Percentiles rank a stretch among this genome's conserved stretches.
These are phyloP conservation scores for Fagus sylvatica DNA, from an alignment of 306 rosid species.

Conservation along the genomic window DNA sequence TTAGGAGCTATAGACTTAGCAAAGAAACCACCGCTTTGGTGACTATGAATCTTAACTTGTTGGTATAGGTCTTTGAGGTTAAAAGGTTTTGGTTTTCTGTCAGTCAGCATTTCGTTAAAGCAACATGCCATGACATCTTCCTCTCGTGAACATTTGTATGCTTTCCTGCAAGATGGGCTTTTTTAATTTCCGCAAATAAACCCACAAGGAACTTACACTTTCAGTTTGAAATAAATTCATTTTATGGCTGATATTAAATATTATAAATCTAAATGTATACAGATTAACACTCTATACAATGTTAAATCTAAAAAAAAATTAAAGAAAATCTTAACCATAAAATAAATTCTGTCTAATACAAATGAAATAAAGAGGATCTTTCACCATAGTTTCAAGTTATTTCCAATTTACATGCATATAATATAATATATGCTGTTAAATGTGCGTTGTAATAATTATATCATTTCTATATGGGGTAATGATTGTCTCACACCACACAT, in stretches of 20 bases:
- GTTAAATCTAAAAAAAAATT: too few species aligned
- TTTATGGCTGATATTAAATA: too few species aligned
- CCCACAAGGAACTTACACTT: background rate
- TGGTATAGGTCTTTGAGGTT: slow-evolving; percentile 68
- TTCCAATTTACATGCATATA: background rate
- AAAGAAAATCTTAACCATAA: too few species aligned
- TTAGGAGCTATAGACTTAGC: slow-evolving; percentile 70
- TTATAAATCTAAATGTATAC: too few species aligned
- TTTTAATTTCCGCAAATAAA: background rate
- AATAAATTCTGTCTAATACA: too few species aligned
- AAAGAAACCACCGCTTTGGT: slow-evolving; percentile 69
- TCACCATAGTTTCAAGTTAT: too few species aligned
- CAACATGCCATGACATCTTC: slow-evolving; percentile 68
- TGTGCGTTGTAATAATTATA: background rate
- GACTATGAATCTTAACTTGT: slow-evolving; percentile 61
- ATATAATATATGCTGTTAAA: background rate
- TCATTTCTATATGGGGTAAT: too few species aligned
- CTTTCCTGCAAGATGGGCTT: slow-evolving; percentile 59
- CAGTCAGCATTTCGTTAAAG: slow-evolving; percentile 54
- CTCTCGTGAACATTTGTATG: slow-evolving; percentile 64
- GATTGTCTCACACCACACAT: too few species aligned
- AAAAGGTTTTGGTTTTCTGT: slow-evolving; percentile 61
- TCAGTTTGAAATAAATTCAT: too few species aligned
- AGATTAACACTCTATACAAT: too few species aligned
- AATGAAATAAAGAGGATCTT: too few species aligned